Base-by-base conservation (phyloP, 1,139 yeast species). In the Yueomyces sp. region DNA sequence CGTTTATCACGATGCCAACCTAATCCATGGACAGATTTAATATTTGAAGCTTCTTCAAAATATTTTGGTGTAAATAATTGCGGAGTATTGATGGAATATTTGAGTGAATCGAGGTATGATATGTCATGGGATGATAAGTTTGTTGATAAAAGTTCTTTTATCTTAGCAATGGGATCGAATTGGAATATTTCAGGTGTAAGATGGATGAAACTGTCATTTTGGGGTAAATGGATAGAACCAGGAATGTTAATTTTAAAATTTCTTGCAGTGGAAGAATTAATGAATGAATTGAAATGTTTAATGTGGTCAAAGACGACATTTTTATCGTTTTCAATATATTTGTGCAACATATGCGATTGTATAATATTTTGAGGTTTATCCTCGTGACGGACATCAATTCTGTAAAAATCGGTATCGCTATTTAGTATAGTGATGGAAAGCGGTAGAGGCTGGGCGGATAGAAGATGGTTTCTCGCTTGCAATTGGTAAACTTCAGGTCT, bases 1-100 rank as follows among this genome's bases (percentile, higher is more conserved):
- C 89, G 65, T 74, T 78, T 77, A 60, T 82, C 91, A 55, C 79
- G 78, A 58, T 81, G 91, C 46, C 68, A 70, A 1, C 77, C 77
- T 38, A 51, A 74, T n/a, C 80, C 80, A 63, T 33, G 47, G 46
- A 25, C 50, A 38, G 29, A 52, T 48, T 31, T 30, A 69, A 65
- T 46, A 31, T 50, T n/a, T 1, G 44, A 42, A 8, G 59, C 80
- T 56, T 78, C 85, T 26, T 51, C 50, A 49, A 77, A 76, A 49
- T 73, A 71, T 50, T 78, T 78, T 27, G 44, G 40, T 3, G 46
- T 42, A 5, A 44, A 37, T 6, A 48, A 46, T 4, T 45, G 45
- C 26, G 44, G 45, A 1, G 50, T 45, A 6, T 38, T 42, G 8
- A 50, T 36, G 4, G 60, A 55, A 28, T 36, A 34, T 39, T 51